Percentiles rank a stretch among this genome's conserved stretches.
Conservation (phyloP, 345 rosid species). For the Toxicodendron radicans region DNA sequence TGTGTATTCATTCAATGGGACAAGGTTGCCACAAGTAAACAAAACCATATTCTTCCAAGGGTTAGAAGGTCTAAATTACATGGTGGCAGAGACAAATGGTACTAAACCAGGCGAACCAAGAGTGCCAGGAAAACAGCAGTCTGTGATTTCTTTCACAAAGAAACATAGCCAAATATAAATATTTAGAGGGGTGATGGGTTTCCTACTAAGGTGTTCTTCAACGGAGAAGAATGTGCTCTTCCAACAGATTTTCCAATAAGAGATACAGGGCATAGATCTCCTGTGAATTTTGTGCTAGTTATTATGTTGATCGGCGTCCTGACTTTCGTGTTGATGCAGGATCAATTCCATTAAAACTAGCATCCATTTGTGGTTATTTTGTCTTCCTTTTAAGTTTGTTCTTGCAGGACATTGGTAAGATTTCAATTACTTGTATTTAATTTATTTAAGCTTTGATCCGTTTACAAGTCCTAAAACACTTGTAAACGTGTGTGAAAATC, state of each 20-base stretch:
- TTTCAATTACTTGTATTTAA: neutral
- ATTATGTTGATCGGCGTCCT: conserved; percentile 26
- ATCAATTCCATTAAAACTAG: conserved; percentile 10
- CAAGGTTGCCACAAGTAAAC: conserved; percentile 43
- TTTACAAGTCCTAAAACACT: too few relatives aligned
- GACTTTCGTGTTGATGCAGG: conserved; percentile 44
- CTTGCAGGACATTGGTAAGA: conserved; percentile 15
- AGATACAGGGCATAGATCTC: conserved; percentile 37
- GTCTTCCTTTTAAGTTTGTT: neutral
- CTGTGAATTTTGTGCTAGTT: conserved; percentile 25
- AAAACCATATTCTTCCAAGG: conserved; percentile 75
- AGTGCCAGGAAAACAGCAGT: too few relatives aligned
- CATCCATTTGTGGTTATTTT: neutral
- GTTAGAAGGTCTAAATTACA: conserved; percentile 59
- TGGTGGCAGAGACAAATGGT: conserved; percentile 64
- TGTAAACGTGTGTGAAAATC: too few relatives aligned
- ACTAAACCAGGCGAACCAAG: conserved; percentile 33
- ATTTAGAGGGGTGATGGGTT: too few relatives aligned
- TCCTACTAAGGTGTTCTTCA: too few relatives aligned
- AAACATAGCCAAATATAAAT: too few relatives aligned
- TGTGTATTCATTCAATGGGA: conserved; percentile 83
- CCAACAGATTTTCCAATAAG: conserved; percentile 55
- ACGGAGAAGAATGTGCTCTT: too few relatives aligned
- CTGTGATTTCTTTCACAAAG: too few relatives aligned
- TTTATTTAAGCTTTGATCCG: neutral